A percentile compares a stretch with the other conserved stretches of the same genome.
phyloP scores from a whole-genome alignment of 1,284 basidiomycete species.

The Salmacisia buchloeana region DNA sequence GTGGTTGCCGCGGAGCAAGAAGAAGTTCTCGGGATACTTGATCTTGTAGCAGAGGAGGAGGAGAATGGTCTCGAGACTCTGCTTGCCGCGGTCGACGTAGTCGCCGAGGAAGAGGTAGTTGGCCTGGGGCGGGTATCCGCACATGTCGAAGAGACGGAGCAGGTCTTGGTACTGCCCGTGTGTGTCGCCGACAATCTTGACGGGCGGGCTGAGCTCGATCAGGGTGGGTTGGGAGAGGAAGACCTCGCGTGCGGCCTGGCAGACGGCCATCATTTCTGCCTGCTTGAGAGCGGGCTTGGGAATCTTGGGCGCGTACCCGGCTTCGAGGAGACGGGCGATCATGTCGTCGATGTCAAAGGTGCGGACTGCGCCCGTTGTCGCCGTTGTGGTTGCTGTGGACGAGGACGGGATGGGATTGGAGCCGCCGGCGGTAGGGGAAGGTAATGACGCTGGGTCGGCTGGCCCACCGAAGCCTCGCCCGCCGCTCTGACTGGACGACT shows the following conservation, averaged over 20 bases:
- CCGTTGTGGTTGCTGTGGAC: background rate
- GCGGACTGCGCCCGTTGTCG: constrained; percentile 26
- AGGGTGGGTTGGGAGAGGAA: constrained; percentile 95
- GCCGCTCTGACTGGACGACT: too few relatives aligned
- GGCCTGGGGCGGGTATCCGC: constrained; percentile 91
- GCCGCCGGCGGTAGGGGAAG: background rate
- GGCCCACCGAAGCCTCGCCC: too few relatives aligned
- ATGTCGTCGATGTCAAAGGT: constrained; percentile 94
- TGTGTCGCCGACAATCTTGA: constrained; percentile 98
- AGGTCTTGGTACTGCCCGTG: constrained; percentile 98
- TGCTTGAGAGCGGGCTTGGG: constrained; percentile 96
- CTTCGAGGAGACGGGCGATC: constrained; percentile 91
- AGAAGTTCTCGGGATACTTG: constrained; percentile 99
- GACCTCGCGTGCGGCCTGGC: constrained; percentile 92
- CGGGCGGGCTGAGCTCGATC: constrained; percentile 93
- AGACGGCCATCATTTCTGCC: constrained; percentile 88
- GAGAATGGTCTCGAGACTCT: constrained; percentile 94
- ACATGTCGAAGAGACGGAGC: constrained; percentile 98
- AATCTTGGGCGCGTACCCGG: constrained; percentile 96
- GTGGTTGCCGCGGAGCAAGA: constrained; percentile 94
- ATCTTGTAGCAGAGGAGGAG: constrained; percentile 91
- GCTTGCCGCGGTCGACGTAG: constrained; percentile 98
- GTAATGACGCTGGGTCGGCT: too few relatives aligned
- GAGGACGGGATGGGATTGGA: background rate
- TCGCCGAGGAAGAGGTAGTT: constrained; percentile 99